Conservation (phyloP, 371 early-diverging fungal species). For the Rozella allomycis region DNA sequence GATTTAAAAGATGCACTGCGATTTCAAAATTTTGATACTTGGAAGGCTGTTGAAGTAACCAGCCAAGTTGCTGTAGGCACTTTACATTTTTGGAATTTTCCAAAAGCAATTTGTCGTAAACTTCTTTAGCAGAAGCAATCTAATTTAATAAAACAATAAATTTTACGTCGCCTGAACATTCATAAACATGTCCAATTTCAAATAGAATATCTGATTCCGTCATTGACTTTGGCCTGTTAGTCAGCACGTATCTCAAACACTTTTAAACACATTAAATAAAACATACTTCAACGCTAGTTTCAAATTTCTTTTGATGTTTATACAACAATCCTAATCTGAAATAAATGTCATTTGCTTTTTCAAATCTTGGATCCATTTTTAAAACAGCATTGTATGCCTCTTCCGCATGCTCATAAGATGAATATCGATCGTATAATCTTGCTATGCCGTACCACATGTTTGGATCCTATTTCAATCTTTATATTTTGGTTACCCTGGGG, state of each 20-base stretch:
- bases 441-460: conserved; percentile 97
- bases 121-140: conserved; percentile 50
- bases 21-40: conserved; percentile 54
- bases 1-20: conserved; percentile 57
- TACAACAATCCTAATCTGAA: conserved; percentile 91
- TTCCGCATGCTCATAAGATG: conserved; percentile 85
- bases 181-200: conserved; percentile 90
- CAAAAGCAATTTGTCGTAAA: conserved; percentile 68
- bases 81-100: conserved; percentile 85
- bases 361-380: conserved; percentile 39
- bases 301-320: conserved; percentile 71
- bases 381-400: conserved; percentile 77
- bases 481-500: conserved; percentile 36
- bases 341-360: conserved; percentile 89
- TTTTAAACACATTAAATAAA: conserved; percentile 4
- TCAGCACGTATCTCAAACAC: conserved; percentile 79
- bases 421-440: conserved; percentile 87
- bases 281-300: conserved; percentile 50
- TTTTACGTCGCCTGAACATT: conserved; percentile 67
- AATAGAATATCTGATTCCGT: conserved; percentile 88
- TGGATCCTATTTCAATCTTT: conserved; percentile 41
- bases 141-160: neutral
- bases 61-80: conserved; percentile 84
- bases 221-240: conserved; percentile 59
- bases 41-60: conserved; percentile 67